Percentiles rank a stretch among this genome's conserved stretches.
phyloP scores from a whole-genome alignment of 495 filamentous ascomycete genomes.

The Neurospora sp. region DNA sequence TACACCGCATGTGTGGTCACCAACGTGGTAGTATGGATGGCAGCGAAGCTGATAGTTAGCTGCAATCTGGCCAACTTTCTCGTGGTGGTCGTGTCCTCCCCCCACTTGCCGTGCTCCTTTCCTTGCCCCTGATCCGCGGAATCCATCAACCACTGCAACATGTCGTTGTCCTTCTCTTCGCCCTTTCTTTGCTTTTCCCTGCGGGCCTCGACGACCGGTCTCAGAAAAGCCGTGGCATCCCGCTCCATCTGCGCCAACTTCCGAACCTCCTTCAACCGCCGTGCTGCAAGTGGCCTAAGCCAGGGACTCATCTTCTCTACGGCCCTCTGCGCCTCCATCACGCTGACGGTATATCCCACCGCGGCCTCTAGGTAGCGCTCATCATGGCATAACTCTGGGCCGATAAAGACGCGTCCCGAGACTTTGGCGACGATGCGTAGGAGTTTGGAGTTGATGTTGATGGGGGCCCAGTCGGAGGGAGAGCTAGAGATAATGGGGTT shows the following conservation, averaged over 20 bases:
- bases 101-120: constrained; percentile 9
- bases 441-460: constrained; percentile 29
- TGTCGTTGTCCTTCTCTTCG: constrained; percentile 23
- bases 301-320: constrained; percentile 20
- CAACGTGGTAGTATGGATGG: constrained; percentile 34
- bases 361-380: constrained; percentile 47
- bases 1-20: constrained; percentile 19
- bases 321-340: constrained; percentile 24
- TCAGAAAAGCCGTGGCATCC: constrained; percentile 19
- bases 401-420: constrained; percentile 50
- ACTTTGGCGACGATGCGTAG: constrained; percentile 44
- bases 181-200: constrained; percentile 1
- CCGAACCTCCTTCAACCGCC: constrained; percentile 22
- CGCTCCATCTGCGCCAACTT: constrained; percentile 16
- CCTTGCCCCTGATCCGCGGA: background rate
- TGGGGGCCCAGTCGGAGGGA: constrained; percentile 26
- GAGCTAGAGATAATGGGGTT: background rate
- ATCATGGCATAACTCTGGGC: constrained; percentile 40
- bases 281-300: constrained; percentile 22
- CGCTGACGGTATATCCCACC: constrained; percentile 46
- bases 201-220: constrained; percentile 20
- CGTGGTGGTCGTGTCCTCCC: constrained; percentile 9
- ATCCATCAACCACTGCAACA: constrained; percentile 33
- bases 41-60: constrained; percentile 36
- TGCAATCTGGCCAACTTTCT: constrained; percentile 23